Conservation (phyloP, 345 rosid species). For the Aquilaria sinensis region DNA sequence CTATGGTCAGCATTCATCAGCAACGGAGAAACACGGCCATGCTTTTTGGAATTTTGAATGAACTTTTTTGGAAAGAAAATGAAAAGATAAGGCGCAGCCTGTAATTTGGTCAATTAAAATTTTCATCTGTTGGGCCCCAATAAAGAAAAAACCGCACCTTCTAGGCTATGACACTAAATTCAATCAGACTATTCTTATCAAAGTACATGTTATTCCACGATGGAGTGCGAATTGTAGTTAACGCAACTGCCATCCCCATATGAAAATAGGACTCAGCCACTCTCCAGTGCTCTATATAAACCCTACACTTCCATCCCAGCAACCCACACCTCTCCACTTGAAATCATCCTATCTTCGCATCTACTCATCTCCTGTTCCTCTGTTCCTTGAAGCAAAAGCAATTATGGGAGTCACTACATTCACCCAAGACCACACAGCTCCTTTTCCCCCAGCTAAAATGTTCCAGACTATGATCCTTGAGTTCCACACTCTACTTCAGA, state of each 20-base stretch:
- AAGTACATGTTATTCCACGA: neutral
- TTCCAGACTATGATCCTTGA: neutral
- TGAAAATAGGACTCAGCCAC: too few species aligned
- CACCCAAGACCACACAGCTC: neutral
- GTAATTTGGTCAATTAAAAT: neutral
- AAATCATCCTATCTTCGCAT: neutral
- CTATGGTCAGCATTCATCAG: too few species aligned
- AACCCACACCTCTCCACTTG: neutral
- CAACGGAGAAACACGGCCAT: too few species aligned
- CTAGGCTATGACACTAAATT: neutral
- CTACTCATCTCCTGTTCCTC: neutral
- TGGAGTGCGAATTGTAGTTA: neutral
- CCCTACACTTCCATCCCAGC: neutral
- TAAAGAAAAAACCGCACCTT: neutral
- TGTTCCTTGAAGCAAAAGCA: neutral
- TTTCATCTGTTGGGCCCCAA: neutral
- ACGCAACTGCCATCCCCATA: too few species aligned
- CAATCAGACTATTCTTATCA: neutral
- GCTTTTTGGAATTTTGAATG: too few species aligned
- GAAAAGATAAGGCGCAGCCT: too few species aligned
- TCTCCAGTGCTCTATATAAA: neutral
- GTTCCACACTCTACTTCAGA: neutral
- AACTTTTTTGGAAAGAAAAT: too few species aligned
- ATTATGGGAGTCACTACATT: neutral
- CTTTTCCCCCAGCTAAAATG: neutral